Evolutionary conservation across 768 basidiomycete species (phyloP).

Genomic region (Trametes coccinea): DNA sequence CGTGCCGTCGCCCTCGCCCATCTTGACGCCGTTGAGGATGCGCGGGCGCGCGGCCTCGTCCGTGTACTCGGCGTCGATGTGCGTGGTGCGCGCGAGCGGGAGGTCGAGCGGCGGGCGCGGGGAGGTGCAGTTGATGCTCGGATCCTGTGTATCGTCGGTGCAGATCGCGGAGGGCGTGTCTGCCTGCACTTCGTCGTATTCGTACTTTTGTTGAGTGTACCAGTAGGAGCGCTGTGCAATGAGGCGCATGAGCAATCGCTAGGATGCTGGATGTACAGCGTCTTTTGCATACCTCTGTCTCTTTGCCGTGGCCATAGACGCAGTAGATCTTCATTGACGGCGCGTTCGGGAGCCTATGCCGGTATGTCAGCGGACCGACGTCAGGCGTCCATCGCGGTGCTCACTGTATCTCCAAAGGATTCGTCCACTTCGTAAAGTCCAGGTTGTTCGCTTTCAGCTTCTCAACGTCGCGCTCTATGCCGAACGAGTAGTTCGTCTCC

Average conservation of each 20-base stretch:
- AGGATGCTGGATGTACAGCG: no score
- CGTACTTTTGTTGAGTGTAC: constrained; percentile 75
- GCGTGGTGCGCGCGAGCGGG: constrained; percentile 58
- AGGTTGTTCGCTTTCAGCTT: constrained; percentile 62
- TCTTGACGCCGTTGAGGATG: constrained; percentile 83
- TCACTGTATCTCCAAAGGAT: constrained; percentile 81
- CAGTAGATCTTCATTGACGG: constrained; percentile 93
- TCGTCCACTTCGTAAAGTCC: constrained; percentile 88
- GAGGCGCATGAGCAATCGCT: neutral
- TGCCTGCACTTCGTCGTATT: constrained; percentile 56
- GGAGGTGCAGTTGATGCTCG: constrained; percentile 45
- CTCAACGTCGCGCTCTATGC: constrained; percentile 76
- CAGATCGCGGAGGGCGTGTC: constrained; percentile 49
- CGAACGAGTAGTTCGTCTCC: constrained; percentile 81
- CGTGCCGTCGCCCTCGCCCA: constrained; percentile 96
- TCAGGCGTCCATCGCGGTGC: neutral
- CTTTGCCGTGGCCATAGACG: constrained; percentile 93
- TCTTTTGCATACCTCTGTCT: constrained; percentile 69
- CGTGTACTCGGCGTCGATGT: constrained; percentile 86
- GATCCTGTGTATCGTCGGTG: constrained; percentile 1
- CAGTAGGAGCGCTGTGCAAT: constrained; percentile 75
- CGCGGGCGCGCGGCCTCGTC: constrained; percentile 61
- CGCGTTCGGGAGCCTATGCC: constrained; percentile 73
- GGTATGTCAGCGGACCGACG: neutral
- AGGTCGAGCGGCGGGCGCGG: constrained; percentile 51